These are phyloP conservation scores for Tremella yokohamensis DNA, from an alignment of 768 basidiomycete species.

Conservation along the genomic window DNA sequence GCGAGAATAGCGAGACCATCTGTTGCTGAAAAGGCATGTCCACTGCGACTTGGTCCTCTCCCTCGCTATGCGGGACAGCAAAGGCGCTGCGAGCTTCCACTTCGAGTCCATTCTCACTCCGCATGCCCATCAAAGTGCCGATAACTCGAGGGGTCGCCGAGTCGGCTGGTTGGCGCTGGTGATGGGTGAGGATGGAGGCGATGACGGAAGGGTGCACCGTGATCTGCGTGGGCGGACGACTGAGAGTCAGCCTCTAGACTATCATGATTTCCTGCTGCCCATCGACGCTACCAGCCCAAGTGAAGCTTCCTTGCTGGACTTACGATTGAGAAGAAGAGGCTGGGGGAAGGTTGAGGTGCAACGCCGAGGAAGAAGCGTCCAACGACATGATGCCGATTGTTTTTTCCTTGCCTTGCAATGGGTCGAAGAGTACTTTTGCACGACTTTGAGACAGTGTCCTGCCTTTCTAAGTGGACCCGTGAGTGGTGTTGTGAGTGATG, in stretches of 20 bases:
- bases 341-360: slow-evolving; percentile 45
- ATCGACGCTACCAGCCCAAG: no score
- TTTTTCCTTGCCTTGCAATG: no score
- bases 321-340: slow-evolving; percentile 39
- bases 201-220: slow-evolving; percentile 88
- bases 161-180: slow-evolving; percentile 74
- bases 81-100: slow-evolving; percentile 81
- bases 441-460: no score
- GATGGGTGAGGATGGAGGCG: slow-evolving; percentile 94
- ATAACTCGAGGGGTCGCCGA: slow-evolving; percentile 75
- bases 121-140: slow-evolving; percentile 84
- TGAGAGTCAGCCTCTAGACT: slow-evolving; percentile 14
- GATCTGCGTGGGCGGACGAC: slow-evolving; percentile 52
- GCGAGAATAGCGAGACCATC: slow-evolving; percentile 86
- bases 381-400: slow-evolving; percentile 35
- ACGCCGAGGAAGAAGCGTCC: slow-evolving; percentile 37
- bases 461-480: no score
- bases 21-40: slow-evolving; percentile 94
- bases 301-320: slow-evolving; percentile 6
- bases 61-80: slow-evolving; percentile 88
- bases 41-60: slow-evolving; percentile 85
- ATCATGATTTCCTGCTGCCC: no score
- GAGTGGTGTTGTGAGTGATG: no score
- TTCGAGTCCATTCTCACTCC: slow-evolving; percentile 59
- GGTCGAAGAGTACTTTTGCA: neutral